These are phyloP conservation scores for Cercospora beticola DNA, from an alignment of 2,329 filamentous ascomycete genomes.

Conservation along the genomic window DNA sequence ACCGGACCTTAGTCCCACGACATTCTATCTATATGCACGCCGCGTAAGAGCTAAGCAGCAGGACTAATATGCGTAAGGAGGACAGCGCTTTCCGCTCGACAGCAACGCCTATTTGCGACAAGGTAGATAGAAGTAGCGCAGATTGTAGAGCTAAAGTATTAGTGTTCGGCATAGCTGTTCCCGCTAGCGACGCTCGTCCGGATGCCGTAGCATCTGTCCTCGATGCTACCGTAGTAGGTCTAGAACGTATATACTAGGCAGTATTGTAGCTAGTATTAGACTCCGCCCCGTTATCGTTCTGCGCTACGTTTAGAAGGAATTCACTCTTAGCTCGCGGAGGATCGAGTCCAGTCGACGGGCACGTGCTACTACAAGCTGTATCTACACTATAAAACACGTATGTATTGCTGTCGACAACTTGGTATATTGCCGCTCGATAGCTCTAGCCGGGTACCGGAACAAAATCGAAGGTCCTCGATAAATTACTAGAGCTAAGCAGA, in stretches of 20 bases:
- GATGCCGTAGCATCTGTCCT: background rate
- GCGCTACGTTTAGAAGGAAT: background rate
- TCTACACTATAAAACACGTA: background rate
- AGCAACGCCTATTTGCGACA: background rate
- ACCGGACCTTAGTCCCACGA: background rate
- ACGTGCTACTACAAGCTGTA: background rate
- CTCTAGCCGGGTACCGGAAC: background rate
- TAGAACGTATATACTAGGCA: background rate
- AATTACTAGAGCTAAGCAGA: no score
- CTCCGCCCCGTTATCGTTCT: background rate
- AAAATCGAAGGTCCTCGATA: no score
- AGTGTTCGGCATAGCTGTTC: background rate
- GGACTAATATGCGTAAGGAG: background rate
- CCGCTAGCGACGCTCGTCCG: background rate
- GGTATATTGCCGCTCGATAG: background rate
- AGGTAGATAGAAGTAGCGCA: background rate
- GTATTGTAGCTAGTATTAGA: background rate
- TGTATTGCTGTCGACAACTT: background rate
- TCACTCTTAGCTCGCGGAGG: background rate
- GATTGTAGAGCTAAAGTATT: background rate
- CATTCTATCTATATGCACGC: background rate
- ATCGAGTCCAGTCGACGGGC: background rate
- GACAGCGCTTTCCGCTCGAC: background rate
- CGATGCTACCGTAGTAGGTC: background rate
- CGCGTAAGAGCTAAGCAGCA: background rate